Percentiles rank a stretch among this genome's conserved stretches.
Conservation (phyloP, 371 early-diverging fungal genomes). For the Mucor indicus region DNA sequence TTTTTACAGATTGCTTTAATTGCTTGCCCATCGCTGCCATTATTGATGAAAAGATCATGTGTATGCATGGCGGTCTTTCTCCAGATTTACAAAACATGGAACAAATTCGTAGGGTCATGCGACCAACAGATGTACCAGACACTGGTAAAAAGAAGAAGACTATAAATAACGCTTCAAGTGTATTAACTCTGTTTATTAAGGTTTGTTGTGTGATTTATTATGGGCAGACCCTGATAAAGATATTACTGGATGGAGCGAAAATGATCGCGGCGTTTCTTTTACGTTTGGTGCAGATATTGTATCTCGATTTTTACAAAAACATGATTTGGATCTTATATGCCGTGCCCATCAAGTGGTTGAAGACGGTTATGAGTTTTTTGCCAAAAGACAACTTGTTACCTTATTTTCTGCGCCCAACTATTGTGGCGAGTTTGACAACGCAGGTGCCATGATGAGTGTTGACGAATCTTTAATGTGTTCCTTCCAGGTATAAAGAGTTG, state of each 20-base stretch:
- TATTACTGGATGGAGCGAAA: constrained; percentile 91
- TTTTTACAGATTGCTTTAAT: constrained; percentile 97
- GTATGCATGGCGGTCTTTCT: constrained; percentile 98
- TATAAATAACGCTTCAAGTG: background rate
- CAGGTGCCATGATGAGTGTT: constrained; percentile 95
- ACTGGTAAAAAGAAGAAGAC: constrained; percentile 21
- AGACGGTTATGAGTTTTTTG: constrained; percentile 99
- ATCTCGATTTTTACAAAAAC: constrained; percentile 80
- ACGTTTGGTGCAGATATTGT: constrained; percentile 93
- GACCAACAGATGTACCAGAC: constrained; percentile 98
- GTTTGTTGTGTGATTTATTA: constrained; percentile 78
- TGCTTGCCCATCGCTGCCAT: constrained; percentile 96
- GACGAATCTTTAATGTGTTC: constrained; percentile 91
- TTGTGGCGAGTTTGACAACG: constrained; percentile 98
- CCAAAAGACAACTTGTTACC: constrained; percentile 91
- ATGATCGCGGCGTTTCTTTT: constrained; percentile 96
- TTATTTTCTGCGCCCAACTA: constrained; percentile 98
- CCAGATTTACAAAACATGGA: constrained; percentile 90
- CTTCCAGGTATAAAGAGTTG: constrained; percentile 55
- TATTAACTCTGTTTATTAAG: too few relatives aligned
- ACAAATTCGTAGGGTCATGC: constrained; percentile 84
- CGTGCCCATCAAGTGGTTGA: constrained; percentile 99
- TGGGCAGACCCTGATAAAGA: constrained; percentile 87
- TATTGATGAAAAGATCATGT: constrained; percentile 95
- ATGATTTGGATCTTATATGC: constrained; percentile 92